A percentile compares a stretch with the other conserved stretches of the same genome.
These are phyloP conservation scores for Coniochaeta sp. DNA, from an alignment of 2,329 filamentous ascomycete species.

Conservation along the genomic window DNA sequence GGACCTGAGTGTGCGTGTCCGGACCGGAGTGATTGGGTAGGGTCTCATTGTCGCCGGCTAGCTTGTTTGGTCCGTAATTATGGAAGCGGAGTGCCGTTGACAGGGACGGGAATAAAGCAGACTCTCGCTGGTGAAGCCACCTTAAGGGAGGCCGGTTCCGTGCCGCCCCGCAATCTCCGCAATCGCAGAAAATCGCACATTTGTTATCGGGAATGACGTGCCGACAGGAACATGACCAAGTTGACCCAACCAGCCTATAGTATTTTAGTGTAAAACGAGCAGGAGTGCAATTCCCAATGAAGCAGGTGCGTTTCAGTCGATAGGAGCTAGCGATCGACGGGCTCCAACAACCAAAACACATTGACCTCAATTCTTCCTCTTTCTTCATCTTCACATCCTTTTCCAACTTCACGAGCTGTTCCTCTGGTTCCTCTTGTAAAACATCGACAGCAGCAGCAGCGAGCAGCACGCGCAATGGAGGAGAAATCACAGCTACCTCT, in stretches of 20 bases:
- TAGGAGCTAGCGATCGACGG: background rate
- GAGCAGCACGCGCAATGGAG: background rate
- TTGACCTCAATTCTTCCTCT: background rate
- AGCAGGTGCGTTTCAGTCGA: background rate
- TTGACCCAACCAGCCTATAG: too few species aligned
- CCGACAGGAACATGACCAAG: background rate
- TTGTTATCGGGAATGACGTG: conserved; percentile 1
- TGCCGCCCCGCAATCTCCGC: background rate
- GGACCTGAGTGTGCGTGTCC: background rate
- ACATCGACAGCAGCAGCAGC: background rate
- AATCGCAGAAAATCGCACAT: background rate
- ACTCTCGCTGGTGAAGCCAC: too few species aligned
- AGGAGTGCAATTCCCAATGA: background rate
- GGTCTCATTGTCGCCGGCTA: background rate
- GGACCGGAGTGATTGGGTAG: background rate
- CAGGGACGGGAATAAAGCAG: background rate
- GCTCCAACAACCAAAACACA: too few species aligned
- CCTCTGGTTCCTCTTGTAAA: background rate
- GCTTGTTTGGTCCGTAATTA: background rate
- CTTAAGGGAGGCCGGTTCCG: background rate
- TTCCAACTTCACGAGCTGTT: background rate
- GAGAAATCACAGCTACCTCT: conserved; percentile 1
- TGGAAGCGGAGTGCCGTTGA: background rate
- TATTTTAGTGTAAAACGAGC: too few species aligned
- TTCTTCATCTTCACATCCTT: background rate